These are phyloP conservation scores for Clitocybe nebularis DNA, from an alignment of 1,284 basidiomycete species.

Conservation along the genomic window DNA sequence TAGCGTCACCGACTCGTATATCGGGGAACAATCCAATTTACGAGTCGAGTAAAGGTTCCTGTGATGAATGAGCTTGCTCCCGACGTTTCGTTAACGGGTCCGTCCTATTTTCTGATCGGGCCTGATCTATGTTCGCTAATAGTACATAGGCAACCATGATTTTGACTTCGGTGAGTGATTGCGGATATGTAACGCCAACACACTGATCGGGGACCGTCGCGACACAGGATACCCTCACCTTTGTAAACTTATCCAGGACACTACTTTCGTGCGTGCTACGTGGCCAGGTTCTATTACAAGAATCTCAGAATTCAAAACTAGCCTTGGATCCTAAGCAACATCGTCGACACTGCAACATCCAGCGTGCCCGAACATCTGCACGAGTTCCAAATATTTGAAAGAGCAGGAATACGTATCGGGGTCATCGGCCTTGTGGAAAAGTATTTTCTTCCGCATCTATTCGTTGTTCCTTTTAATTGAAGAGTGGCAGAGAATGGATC, in stretches of 20 bases:
- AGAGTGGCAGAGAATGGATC: constrained; percentile 72
- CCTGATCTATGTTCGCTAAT: constrained; percentile 2
- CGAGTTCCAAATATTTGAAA: constrained; percentile 62
- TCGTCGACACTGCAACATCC: constrained; percentile 61
- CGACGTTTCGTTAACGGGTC: constrained; percentile 66
- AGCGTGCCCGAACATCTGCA: constrained; percentile 52
- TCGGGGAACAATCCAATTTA: constrained; percentile 1
- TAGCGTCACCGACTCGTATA: constrained; percentile 27
- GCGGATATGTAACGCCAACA: background rate
- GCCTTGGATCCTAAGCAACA: constrained; percentile 79
- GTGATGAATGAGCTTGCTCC: constrained; percentile 74
- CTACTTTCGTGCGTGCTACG: constrained; percentile 54
- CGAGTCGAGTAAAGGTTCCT: constrained; percentile 53
- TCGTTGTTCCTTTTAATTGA: constrained; percentile 30
- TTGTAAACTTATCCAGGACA: constrained; percentile 65
- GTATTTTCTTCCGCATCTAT: constrained; percentile 43
- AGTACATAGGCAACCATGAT: constrained; percentile 70
- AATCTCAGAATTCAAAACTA: constrained; percentile 25
- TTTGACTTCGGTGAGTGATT: constrained; percentile 65
- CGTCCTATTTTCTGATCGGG: constrained; percentile 26
- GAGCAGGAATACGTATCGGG: constrained; percentile 68
- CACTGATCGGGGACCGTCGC: constrained; percentile 6
- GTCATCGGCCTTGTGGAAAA: constrained; percentile 82
- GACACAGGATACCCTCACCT: constrained; percentile 74
- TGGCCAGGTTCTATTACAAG: constrained; percentile 12